Percentiles rank a stretch among this genome's conserved stretches.
Evolutionary conservation across 768 basidiomycete genomes (phyloP).

Genomic region (Tylopilus sp.): DNA sequence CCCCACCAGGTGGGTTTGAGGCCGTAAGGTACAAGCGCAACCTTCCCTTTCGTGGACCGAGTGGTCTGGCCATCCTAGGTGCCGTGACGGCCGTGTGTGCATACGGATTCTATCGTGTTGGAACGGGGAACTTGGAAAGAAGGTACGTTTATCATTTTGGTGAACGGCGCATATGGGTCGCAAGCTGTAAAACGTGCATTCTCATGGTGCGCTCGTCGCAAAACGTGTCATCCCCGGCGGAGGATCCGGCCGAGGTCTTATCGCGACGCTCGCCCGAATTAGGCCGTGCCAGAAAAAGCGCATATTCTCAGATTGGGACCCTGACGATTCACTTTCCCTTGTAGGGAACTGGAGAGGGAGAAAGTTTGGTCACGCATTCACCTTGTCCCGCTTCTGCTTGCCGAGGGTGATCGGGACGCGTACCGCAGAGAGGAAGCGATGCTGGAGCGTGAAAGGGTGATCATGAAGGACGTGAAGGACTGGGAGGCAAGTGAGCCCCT

Average conservation of each 20-base stretch:
- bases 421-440: constrained; percentile 81
- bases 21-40: constrained; percentile 93
- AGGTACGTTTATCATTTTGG: constrained; percentile 55
- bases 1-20: constrained; percentile 91
- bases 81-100: constrained; percentile 83
- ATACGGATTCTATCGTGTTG: constrained; percentile 90
- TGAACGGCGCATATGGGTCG: constrained; percentile 35
- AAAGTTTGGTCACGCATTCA: constrained; percentile 95
- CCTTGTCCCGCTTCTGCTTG: constrained; percentile 85
- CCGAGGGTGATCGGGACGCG: constrained; percentile 89
- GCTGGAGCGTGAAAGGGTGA: constrained; percentile 73
- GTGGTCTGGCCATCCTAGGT: constrained; percentile 80
- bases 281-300: constrained; percentile 42
- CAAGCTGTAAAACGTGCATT: constrained; percentile 66
- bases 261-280: constrained; percentile 36
- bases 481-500: constrained; percentile 78
- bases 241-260: constrained; percentile 44
- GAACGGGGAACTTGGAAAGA: constrained; percentile 88
- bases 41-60: constrained; percentile 84
- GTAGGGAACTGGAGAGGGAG: constrained; percentile 90
- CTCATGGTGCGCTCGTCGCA: constrained; percentile 53
- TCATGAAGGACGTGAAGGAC: constrained; percentile 91
- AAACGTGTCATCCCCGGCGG: constrained; percentile 63
- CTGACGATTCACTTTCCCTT: constrained; percentile 28
- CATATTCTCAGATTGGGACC: constrained; percentile 42